phyloP scores from a whole-genome alignment of 306 rosid species.

The Malus sylvestris region DNA sequence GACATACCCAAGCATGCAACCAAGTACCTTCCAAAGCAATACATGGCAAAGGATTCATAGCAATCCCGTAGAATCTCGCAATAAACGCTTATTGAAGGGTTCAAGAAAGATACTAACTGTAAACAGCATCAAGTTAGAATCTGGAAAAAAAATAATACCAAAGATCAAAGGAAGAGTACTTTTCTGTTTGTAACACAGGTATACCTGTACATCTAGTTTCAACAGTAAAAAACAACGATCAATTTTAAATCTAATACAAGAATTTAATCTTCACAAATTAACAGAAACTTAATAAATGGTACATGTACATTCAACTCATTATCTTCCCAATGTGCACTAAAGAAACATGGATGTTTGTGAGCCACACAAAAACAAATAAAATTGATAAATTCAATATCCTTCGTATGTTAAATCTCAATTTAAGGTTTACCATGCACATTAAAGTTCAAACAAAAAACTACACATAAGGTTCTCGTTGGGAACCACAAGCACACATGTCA shows the following conservation, averaged over 20 bases:
- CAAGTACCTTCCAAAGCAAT: conserved; percentile 98
- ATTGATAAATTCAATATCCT: background rate
- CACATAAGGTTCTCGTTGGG: background rate
- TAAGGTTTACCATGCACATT: background rate
- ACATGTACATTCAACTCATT: background rate
- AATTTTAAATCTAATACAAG: background rate
- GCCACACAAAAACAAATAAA: background rate
- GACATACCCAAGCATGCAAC: conserved; percentile 82
- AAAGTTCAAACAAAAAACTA: background rate
- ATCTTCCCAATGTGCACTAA: background rate
- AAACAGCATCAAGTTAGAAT: conserved; percentile 19
- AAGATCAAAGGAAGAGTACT: conserved; percentile 5
- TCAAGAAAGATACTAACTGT: conserved; percentile 71
- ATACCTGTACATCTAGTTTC: background rate
- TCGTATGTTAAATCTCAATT: background rate
- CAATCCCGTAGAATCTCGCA: conserved; percentile 88
- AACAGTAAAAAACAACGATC: background rate
- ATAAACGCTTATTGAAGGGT: conserved; percentile 79
- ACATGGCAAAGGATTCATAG: conserved; percentile 99
- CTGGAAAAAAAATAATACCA: background rate
- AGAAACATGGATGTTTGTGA: background rate
- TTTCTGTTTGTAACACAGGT: background rate
- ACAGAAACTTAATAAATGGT: background rate
- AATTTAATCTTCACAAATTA: background rate
- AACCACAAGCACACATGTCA: background rate